Conservation (phyloP, 2,329 filamentous ascomycete species). For the Triangularia verruculosa region DNA sequence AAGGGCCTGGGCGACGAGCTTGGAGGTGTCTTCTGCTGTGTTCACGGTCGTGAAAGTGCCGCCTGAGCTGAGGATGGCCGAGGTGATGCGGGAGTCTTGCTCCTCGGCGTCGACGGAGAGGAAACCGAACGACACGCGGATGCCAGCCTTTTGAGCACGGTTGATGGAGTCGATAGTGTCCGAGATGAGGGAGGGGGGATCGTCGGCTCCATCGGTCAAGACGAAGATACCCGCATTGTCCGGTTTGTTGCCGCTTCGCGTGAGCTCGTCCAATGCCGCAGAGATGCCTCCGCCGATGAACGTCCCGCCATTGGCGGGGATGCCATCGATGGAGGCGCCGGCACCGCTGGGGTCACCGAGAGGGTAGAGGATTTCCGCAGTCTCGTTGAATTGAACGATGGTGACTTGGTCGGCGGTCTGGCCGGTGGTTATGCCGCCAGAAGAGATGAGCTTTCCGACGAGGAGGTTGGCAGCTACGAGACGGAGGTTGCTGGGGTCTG, state of each 20-base stretch:
- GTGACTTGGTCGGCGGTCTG: background rate
- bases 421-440: background rate
- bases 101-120: background rate
- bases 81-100: slow-evolving; percentile 1
- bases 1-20: background rate
- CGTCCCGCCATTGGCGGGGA: background rate
- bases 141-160: background rate
- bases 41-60: slow-evolving; percentile 3
- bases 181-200: background rate
- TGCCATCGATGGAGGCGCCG: background rate
- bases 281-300: slow-evolving; percentile 4
- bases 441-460: slow-evolving; percentile 1
- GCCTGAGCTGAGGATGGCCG: slow-evolving; percentile 2
- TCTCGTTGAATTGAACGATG: slow-evolving; percentile 6
- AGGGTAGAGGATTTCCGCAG: background rate
- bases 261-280: slow-evolving; percentile 3
- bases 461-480: slow-evolving; percentile 3
- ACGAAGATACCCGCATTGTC: background rate
- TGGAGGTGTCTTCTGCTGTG: background rate
- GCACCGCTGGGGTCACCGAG: slow-evolving; percentile 2
- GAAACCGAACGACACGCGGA: slow-evolving; percentile 5
- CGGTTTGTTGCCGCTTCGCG: background rate
- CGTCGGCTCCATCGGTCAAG: slow-evolving; percentile 2
- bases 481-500: slow-evolving; percentile 1
- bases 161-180: slow-evolving; percentile 2